A percentile compares a stretch with the other conserved stretches of the same genome.
Conservation (phyloP, 768 basidiomycete species). For the Pleurotus ostreatus region DNA sequence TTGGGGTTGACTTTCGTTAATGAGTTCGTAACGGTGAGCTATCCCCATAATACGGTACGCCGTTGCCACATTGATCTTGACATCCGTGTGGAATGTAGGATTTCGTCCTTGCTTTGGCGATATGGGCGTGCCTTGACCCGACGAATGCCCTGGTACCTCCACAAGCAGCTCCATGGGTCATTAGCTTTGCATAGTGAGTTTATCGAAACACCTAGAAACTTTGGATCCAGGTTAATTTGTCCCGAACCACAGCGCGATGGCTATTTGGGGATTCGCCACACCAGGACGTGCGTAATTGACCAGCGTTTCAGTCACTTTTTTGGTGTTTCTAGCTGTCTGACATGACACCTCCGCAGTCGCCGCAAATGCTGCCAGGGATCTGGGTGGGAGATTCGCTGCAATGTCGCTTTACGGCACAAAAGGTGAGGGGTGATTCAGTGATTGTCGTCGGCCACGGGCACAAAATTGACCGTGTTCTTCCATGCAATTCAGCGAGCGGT, state of each 20-base stretch:
- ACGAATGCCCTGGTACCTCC: constrained; percentile 59
- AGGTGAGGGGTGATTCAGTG: constrained; percentile 20
- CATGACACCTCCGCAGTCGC: constrained; percentile 33
- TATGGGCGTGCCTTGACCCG: constrained; percentile 53
- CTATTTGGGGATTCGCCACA: constrained; percentile 59
- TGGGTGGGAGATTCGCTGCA: constrained; percentile 58
- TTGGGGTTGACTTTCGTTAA: constrained; percentile 46
- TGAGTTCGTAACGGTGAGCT: constrained; percentile 51
- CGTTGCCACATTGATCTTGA: too few relatives aligned
- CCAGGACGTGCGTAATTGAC: constrained; percentile 35
- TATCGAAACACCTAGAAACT: background rate
- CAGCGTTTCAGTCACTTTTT: background rate
- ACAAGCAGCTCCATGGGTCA: constrained; percentile 41
- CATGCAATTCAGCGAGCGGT: constrained; percentile 35
- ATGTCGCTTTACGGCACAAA: constrained; percentile 56
- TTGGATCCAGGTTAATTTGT: background rate
- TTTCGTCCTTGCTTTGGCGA: constrained; percentile 44
- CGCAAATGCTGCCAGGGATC: constrained; percentile 64
- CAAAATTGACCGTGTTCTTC: background rate
- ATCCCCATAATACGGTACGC: too few relatives aligned
- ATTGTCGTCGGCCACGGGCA: background rate
- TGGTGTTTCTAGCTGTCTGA: background rate
- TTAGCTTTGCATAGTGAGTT: constrained; percentile 58
- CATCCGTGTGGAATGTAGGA: constrained; percentile 24
- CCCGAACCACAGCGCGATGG: constrained; percentile 37